Conservation (phyloP, 345 rosid species). For the Luvunga scandens region DNA sequence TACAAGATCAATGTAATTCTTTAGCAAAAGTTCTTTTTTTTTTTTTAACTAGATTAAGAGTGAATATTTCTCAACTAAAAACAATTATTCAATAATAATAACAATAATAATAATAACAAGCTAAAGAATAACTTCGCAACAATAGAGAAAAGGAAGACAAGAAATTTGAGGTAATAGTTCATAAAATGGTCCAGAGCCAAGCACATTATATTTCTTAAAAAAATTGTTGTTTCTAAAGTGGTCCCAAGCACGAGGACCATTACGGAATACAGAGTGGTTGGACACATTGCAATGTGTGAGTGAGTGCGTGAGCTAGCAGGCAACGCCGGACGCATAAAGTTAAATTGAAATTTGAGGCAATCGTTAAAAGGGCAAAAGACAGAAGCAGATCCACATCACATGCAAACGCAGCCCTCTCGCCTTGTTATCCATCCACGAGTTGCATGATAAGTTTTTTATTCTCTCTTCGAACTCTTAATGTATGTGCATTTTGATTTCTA, state of each 20-base stretch:
- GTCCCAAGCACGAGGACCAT: constrained; percentile 26
- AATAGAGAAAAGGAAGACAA: background rate
- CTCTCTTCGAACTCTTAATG: background rate
- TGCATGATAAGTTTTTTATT: background rate
- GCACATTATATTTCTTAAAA: background rate
- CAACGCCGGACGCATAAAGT: constrained; percentile 13
- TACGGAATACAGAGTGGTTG: constrained; percentile 13
- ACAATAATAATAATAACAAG: background rate
- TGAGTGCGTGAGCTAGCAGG: background rate
- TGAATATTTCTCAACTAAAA: background rate
- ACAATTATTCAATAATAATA: background rate
- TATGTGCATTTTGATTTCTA: too few relatives aligned
- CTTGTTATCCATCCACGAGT: background rate
- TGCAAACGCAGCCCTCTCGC: constrained; percentile 10
- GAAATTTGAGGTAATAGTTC: background rate
- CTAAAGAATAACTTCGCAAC: background rate
- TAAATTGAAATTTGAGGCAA: constrained; percentile 1
- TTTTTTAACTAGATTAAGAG: too few relatives aligned
- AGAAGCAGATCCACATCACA: constrained; percentile 13
- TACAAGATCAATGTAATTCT: background rate
- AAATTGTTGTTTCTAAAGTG: background rate
- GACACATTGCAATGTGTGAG: background rate
- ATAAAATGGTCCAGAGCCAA: constrained; percentile 19
- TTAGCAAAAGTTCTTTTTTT: background rate
- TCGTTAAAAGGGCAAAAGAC: constrained; percentile 7